Base-by-base conservation (phyloP, 805 yeast species). In the Saccharomyces mikatae region DNA sequence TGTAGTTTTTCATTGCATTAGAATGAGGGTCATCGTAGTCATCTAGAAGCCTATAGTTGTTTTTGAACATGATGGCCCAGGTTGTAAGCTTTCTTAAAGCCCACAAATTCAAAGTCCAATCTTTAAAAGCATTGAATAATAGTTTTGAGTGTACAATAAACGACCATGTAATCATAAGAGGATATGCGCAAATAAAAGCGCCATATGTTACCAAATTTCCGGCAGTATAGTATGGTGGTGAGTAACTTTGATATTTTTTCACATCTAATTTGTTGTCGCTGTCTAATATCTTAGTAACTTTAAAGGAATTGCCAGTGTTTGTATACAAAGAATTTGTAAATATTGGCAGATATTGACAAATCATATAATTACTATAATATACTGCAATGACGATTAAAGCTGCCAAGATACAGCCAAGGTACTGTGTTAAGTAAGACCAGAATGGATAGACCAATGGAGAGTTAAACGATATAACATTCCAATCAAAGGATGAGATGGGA, bases 211-310 rank as follows among this genome's bases (percentile, higher is more conserved):
- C 80, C 56, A 83, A 67, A 63, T 80, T 80, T 1, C 83, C 87
- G 5, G 89, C 87, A 29, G 81, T 64, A 62, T 81, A 82, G 66
- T 77, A 84, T 8, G 89, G 89, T 8, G 87, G 84, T 1, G 87
- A 85, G 57, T 81, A 78, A n/a, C 66, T 56, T 53, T 73, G 71
- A 63, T 82, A 83, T 59, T 76, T 77, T 2, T 59, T 64, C 24
- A 66, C 56, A 61, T 82, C 84, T 48, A 83, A 74, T 17, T 64
- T 59, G 55, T 75, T 76, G 17, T 78, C 65, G 2, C 65, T 69
- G 51, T 76, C 67, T 47, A 83, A 63, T 17, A 83, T 74, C 52
- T 74, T 64, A 17, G 74, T 72, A 46, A 82, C 80, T 22, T 76
- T 69, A 64, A 73, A 83, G 0, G 70, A 56, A 28, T 71, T 64